These are phyloP conservation scores for Trypanosoma vivax DNA, from an alignment of 208 protist species.

Conservation along the genomic window DNA sequence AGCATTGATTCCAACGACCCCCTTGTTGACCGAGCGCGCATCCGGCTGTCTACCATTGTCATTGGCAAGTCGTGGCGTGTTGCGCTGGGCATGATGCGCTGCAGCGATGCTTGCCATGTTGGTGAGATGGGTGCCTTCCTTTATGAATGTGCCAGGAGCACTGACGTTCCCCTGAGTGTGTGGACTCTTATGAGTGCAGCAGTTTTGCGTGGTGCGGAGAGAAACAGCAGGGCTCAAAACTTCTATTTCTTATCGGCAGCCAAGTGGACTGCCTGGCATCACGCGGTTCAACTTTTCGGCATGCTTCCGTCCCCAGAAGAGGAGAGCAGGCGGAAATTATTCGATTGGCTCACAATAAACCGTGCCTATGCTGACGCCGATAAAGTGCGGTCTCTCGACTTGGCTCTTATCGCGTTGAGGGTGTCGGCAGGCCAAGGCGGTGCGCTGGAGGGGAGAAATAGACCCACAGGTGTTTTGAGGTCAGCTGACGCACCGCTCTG, in stretches of 20 bases:
- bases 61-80: conserved; percentile 37
- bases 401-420: background rate
- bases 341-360: conserved; percentile 14
- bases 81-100: conserved; percentile 31
- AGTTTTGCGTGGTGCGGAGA: conserved; percentile 2
- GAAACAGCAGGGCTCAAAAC: conserved; percentile 9
- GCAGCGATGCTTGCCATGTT: conserved; percentile 8
- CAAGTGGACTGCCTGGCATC: conserved; percentile 18
- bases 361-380: background rate
- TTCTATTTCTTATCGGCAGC: conserved; percentile 9
- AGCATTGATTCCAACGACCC: conserved; percentile 17
- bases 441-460: no score
- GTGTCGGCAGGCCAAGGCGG: no score
- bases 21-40: conserved; percentile 23
- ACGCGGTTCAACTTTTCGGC: conserved; percentile 12
- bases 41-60: conserved; percentile 35
- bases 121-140: conserved; percentile 13
- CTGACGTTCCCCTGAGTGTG: conserved; percentile 8
- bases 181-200: background rate
- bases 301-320: conserved; percentile 4
- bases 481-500: no score
- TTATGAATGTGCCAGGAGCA: conserved; percentile 14
- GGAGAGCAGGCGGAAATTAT: conserved; percentile 18
- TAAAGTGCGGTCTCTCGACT: conserved; percentile 6
- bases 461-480: no score